Evolutionary conservation across 441 rosid species (phyloP).

Genomic region (Erodium trifolium): DNA sequence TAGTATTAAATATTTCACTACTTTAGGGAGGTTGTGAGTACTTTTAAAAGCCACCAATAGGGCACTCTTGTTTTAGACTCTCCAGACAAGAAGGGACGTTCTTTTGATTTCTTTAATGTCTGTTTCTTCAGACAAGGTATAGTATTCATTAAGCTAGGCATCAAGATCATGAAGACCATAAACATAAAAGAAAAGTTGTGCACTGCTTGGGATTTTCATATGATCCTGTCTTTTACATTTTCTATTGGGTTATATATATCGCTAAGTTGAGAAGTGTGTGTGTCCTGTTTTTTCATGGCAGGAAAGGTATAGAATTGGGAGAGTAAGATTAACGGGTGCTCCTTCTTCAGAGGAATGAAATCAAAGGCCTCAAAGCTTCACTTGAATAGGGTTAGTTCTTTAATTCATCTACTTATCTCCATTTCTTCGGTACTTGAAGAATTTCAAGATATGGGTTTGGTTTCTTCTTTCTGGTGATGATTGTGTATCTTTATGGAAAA

Average conservation of each 20-base stretch:
- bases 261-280: neutral
- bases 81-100: slow-evolving; percentile 6
- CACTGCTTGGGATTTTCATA: slow-evolving; percentile 29
- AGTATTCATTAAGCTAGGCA: slow-evolving; percentile 23
- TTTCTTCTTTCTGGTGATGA: neutral
- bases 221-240: slow-evolving; percentile 50
- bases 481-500: no score
- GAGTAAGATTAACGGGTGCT: slow-evolving; percentile 22
- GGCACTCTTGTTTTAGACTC: slow-evolving; percentile 8
- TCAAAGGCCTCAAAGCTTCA: slow-evolving; percentile 21
- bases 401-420: neutral
- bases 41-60: neutral
- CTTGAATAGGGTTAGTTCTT: slow-evolving; percentile 25
- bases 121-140: slow-evolving; percentile 47
- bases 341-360: slow-evolving; percentile 35
- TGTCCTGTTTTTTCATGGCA: slow-evolving; percentile 16
- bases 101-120: slow-evolving; percentile 29
- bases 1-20: slow-evolving; percentile 2
- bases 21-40: slow-evolving; percentile 1
- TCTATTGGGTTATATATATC: slow-evolving; percentile 15
- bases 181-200: slow-evolving; percentile 15
- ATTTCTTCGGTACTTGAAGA: neutral
- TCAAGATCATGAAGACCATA: slow-evolving; percentile 35
- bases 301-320: slow-evolving; percentile 25
- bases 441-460: neutral